These are phyloP conservation scores for Lophiotrema nucula DNA, from an alignment of 495 filamentous ascomycete species.

Conservation along the genomic window DNA sequence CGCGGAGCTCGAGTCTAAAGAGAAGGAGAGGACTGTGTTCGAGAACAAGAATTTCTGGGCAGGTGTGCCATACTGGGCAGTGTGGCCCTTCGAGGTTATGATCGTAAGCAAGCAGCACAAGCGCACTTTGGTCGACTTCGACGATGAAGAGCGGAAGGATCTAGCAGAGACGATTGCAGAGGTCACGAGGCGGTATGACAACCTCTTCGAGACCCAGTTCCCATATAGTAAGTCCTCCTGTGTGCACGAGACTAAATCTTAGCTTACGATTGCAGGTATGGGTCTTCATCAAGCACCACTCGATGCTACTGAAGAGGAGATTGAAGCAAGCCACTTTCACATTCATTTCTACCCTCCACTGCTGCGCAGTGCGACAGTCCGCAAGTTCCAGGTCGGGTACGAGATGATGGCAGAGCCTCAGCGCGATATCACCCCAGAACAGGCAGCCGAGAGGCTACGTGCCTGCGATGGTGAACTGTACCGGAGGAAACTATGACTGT, in stretches of 20 bases:
- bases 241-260: neutral
- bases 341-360: constrained; percentile 97
- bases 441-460: constrained; percentile 78
- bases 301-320: constrained; percentile 77
- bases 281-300: constrained; percentile 95
- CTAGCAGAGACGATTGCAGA: constrained; percentile 84
- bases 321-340: constrained; percentile 85
- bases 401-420: constrained; percentile 97
- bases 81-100: constrained; percentile 97
- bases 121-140: constrained; percentile 76
- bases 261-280: constrained; percentile 40
- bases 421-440: constrained; percentile 95
- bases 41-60: constrained; percentile 80
- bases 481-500: constrained; percentile 57
- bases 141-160: constrained; percentile 60
- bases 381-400: constrained; percentile 94
- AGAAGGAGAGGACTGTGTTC: constrained; percentile 81
- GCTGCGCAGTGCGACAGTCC: constrained; percentile 85
- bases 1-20: constrained; percentile 73
- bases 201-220: constrained; percentile 94
- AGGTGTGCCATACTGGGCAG: constrained; percentile 93
- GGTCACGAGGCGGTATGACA: constrained; percentile 88
- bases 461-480: constrained; percentile 79
- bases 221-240: constrained; percentile 69
- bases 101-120: constrained; percentile 79